These are phyloP conservation scores for Citropsis articulata DNA, from an alignment of 345 rosid species.

Conservation along the genomic window DNA sequence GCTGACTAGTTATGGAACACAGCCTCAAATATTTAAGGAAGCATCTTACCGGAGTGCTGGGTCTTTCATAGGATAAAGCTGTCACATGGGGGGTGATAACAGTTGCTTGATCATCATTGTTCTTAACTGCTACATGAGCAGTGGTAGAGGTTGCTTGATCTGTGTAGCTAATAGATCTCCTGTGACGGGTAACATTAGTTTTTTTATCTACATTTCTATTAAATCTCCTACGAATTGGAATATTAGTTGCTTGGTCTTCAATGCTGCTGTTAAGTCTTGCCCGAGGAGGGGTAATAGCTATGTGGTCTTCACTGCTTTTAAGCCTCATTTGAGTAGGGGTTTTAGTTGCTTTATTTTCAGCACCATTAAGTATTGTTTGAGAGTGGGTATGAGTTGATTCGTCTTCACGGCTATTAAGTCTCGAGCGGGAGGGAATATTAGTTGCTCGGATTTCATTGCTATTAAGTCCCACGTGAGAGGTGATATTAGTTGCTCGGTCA, in stretches of 20 bases:
- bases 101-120: constrained; percentile 12
- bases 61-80: constrained; percentile 21
- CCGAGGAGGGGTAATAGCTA: not conserved
- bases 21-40: not conserved
- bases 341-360: constrained; percentile 12
- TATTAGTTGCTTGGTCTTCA: not conserved
- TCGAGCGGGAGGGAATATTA: not conserved
- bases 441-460: not conserved
- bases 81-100: not conserved
- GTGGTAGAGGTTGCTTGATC: not conserved
- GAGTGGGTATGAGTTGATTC: not conserved
- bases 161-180: constrained; percentile 12
- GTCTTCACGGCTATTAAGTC: not conserved
- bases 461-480: not conserved
- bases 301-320: constrained; percentile 1
- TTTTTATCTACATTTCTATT: not conserved
- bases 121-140: constrained; percentile 5
- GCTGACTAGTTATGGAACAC: not conserved
- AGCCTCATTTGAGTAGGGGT: not conserved
- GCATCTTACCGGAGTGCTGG: constrained; percentile 26
- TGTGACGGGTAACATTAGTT: not conserved
- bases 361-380: not conserved
- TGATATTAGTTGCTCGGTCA: constrained; percentile 7
- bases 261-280: not conserved
- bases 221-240: not conserved